Evolutionary conservation across 225 moss, liverwort and hornwort species (phyloP), one percentile per base, ranked within the genome.

Genomic region (Physcomitrium patens): DNA sequence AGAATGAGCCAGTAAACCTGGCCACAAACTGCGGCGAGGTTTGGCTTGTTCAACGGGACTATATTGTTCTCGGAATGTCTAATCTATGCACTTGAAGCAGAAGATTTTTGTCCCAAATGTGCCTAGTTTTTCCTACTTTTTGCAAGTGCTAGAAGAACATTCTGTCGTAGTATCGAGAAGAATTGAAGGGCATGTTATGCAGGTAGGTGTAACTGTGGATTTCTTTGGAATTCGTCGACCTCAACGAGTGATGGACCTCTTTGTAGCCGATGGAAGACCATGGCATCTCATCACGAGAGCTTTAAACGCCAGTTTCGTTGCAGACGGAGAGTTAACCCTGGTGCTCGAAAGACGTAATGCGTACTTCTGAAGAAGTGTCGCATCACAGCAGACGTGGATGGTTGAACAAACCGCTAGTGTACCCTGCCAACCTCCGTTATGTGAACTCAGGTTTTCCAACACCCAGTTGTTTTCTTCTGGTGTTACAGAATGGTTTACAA

Each of bases 221-320:
- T 86, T 91, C 71, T 87, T 93, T 53, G 91, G 93, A 48, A 72
- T 91, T 67, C 85, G 91, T 72, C 81, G 81, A 58, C 93, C 93
- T n/a, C 81, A 82, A 75, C 82, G 82, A 11, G 31, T 37, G 1
- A 37, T 37, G 31, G 31, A 37, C 31, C 31, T 37, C 31, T 37
- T 85, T 55, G 5, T 83, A 41, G 87, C 83, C 18, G 93, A 93
- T 74, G 93, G 93, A 43, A 89, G 86, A 65, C 82, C 91, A 4
- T 90, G 91, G 91, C 73, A 87, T 31, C 85, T 89, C 2, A 79
- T 81, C 2, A 93, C 91, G 93, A 80, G 85, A 82, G 93, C 93
- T 44, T 82, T 93, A 24, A 80, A 75, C 62, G 89, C 93, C 23
- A 91, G 91, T 66, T 93, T 87, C 42, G 75, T 93, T 53, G 93